A percentile compares a stretch with the other conserved stretches of the same genome.
phyloP scores from a whole-genome alignment of 495 filamentous ascomycete species.

The Aspergillus cavernicola region DNA sequence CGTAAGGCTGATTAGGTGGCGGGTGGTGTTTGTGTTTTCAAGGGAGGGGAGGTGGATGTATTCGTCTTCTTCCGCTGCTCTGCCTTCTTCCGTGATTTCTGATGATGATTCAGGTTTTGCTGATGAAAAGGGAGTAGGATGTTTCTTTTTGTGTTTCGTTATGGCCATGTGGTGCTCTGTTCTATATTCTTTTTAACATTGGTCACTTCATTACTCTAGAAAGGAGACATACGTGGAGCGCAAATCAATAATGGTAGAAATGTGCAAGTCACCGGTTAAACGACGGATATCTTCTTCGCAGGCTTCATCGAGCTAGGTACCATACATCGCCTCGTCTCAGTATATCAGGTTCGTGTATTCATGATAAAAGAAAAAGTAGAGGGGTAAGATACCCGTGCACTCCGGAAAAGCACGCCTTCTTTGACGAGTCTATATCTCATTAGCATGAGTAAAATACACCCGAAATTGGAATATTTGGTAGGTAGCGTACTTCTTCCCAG shows the following conservation, averaged over 20 bases:
- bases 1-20: conserved; percentile 65
- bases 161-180: conserved; percentile 71
- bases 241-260: conserved; percentile 72
- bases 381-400: conserved; percentile 56
- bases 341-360: neutral
- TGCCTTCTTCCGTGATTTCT: too few species aligned
- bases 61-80: neutral
- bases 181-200: conserved; percentile 26
- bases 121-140: conserved; percentile 7
- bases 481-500: conserved; percentile 48
- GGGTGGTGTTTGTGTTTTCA: conserved; percentile 31
- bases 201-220: neutral
- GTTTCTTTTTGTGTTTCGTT: conserved; percentile 47
- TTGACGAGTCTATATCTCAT: conserved; percentile 51
- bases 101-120: conserved; percentile 50
- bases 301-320: conserved; percentile 58
- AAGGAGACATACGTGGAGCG: conserved; percentile 58
- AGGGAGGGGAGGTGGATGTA: conserved; percentile 4
- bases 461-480: too few species aligned
- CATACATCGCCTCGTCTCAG: neutral
- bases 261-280: conserved; percentile 57
- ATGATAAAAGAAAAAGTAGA: neutral
- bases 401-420: conserved; percentile 69
- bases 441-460: too few species aligned
- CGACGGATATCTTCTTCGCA: conserved; percentile 57